Evolutionary conservation across 2,329 filamentous ascomycete species (phyloP).

Genomic region (Pyrenophora graminea): DNA sequence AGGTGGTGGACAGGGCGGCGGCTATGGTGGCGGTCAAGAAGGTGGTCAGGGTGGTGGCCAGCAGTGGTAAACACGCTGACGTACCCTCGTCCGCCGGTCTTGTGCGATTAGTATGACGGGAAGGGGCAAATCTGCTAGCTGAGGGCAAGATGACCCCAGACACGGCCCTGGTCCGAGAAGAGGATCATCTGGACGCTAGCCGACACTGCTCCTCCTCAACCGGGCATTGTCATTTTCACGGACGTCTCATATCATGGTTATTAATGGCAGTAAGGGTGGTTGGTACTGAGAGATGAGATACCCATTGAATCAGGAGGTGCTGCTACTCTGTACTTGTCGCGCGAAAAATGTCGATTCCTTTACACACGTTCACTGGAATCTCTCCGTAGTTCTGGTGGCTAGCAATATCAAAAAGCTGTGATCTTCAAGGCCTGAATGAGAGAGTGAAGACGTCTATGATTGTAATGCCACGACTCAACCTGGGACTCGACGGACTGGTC

Average conservation of each 20-base stretch:
- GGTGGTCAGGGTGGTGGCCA: slow-evolving; percentile 37
- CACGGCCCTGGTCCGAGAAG: slow-evolving; percentile 12
- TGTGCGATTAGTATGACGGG: slow-evolving; percentile 16
- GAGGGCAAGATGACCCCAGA: slow-evolving; percentile 13
- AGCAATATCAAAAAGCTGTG: slow-evolving; percentile 15
- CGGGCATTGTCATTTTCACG: slow-evolving; percentile 31
- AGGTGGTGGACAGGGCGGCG: slow-evolving; percentile 27
- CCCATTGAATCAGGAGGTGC: slow-evolving; percentile 46
- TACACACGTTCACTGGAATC: slow-evolving; percentile 22
- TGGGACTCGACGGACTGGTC: not conserved
- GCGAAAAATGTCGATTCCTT: slow-evolving; percentile 25
- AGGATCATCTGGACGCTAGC: slow-evolving; percentile 26
- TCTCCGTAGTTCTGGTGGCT: slow-evolving; percentile 16
- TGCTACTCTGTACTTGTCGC: slow-evolving; percentile 36
- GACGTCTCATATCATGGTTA: slow-evolving; percentile 30
- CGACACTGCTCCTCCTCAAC: slow-evolving; percentile 30
- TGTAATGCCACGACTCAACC: not conserved
- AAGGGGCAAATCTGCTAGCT: slow-evolving; percentile 10
- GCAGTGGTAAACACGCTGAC: slow-evolving; percentile 38
- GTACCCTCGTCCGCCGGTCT: slow-evolving; percentile 13
- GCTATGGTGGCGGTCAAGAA: slow-evolving; percentile 31
- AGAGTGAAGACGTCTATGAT: not conserved
- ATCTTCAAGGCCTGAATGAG: not conserved
- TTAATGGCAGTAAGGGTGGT: slow-evolving; percentile 37
- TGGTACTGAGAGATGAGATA: slow-evolving; percentile 47